phyloP scores from a whole-genome alignment of 208 protist species.

The Tritrichomonas foetus region DNA sequence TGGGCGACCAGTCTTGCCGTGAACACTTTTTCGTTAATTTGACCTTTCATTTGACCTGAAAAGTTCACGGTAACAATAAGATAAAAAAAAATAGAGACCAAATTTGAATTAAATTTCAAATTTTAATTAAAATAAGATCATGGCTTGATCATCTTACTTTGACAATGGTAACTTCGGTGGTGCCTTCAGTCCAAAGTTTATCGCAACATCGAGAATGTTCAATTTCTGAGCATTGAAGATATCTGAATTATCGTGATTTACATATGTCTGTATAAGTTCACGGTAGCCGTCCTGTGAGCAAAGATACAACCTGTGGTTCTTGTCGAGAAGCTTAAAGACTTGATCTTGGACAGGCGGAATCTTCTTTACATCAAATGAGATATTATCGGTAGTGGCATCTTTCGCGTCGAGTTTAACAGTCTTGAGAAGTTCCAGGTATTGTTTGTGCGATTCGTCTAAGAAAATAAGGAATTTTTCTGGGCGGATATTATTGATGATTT shows the following conservation, averaged over 20 bases:
- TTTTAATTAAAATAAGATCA: too few relatives aligned
- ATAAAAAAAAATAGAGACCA: too few relatives aligned
- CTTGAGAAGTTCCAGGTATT: not conserved
- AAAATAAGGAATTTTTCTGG: constrained; percentile 5
- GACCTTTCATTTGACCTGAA: too few relatives aligned
- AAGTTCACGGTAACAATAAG: too few relatives aligned
- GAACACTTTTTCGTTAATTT: too few relatives aligned
- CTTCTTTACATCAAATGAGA: not conserved
- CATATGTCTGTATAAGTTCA: not conserved
- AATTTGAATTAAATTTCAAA: too few relatives aligned
- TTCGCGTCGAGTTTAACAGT: not conserved
- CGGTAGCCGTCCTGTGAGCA: not conserved
- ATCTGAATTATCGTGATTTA: constrained; percentile 7
- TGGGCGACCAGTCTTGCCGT: too few relatives aligned
- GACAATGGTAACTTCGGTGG: constrained; percentile 24
- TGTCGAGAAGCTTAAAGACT: not conserved
- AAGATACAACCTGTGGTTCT: not conserved
- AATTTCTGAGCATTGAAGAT: constrained; percentile 15
- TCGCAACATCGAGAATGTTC: not conserved
- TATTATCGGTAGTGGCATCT: too few relatives aligned
- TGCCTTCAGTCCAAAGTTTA: not conserved
- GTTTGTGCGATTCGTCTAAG: not conserved
- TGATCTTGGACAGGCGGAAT: not conserved
- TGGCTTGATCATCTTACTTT: not conserved
- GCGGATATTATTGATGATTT: not conserved